Base-by-base conservation (phyloP, 306 rosid genomes). In the Clitoria ternatea region DNA sequence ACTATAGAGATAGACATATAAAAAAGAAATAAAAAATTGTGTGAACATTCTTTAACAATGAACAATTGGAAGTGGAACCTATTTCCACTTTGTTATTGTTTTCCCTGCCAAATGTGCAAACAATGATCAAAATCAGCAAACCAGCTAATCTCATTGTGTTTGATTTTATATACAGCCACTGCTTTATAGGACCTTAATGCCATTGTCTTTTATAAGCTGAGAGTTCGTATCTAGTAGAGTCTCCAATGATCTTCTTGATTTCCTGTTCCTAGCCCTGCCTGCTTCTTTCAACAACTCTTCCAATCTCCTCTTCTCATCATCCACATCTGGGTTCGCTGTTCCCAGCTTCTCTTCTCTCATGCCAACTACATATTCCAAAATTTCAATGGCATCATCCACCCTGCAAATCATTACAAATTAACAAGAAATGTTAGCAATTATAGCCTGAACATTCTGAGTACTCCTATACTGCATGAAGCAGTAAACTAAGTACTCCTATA, bases 261-360 rank as follows among this genome's bases (percentile, higher is more conserved):
- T 85, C 65, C 87, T 70, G 87, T 54, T 88, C 57, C 92, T 37
- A 6, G 64, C 85, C 69, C 91, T 82, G 62, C 97, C 96, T 0
- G 93, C 88, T 59, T 91, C 97, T 85, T 83, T 89, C 82, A 89
- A 56, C 81, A 89, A 76, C 78, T 85, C 93, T 4, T 84, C 78
- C 79, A 91, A 79, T 80, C 97, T 85, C 47, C 86, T 79, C 81
- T 86, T 85, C 91, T 92, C 97, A 15, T 92, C 93, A 6, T 75
- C 87, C 50, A 89, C 91, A 40, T 88, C 96, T 15, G 96, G 93
- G 73, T 87, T 85, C 15, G 97, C 91, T 7, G 94, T 85, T 80
- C 94, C 97, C 2, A 87, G 90, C 81, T 87, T 84, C 87, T 92
- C 97, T 69, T 92, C 96, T 83, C 97, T 87, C 94, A 89, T 82